These are phyloP conservation scores for Cordyceps cateniannulata DNA, from an alignment of 2,329 filamentous ascomycete genomes.

Conservation along the genomic window DNA sequence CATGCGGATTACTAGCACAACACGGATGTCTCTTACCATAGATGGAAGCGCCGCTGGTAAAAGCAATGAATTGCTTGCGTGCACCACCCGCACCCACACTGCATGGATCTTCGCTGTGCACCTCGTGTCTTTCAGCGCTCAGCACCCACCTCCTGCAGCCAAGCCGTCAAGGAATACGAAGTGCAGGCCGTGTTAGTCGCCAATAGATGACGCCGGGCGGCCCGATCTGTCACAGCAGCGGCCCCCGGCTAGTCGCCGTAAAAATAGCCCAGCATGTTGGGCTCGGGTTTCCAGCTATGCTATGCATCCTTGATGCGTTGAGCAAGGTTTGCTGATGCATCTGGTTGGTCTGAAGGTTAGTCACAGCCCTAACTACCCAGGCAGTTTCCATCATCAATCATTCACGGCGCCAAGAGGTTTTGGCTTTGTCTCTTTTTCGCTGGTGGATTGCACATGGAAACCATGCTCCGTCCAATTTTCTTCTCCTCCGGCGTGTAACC, in stretches of 20 bases:
- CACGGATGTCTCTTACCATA: background rate
- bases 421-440: background rate
- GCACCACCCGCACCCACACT: background rate
- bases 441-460: no score
- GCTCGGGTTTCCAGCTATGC: background rate
- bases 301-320: background rate
- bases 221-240: constrained; percentile 7
- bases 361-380: background rate
- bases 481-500: background rate
- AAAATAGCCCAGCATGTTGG: background rate
- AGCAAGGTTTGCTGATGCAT: constrained; percentile 1
- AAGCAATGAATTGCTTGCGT: background rate
- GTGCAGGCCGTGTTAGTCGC: background rate
- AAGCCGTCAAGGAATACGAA: constrained; percentile 10
- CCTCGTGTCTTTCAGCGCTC: constrained; percentile 6
- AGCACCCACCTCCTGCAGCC: background rate
- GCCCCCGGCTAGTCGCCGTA: background rate
- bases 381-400: background rate
- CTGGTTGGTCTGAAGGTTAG: background rate
- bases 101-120: constrained; percentile 2
- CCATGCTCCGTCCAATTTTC: background rate
- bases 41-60: background rate
- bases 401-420: background rate
- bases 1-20: background rate
- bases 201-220: background rate